phyloP scores from a whole-genome alignment of 2,329 filamentous ascomycete genomes.

The Fusarium secorum region DNA sequence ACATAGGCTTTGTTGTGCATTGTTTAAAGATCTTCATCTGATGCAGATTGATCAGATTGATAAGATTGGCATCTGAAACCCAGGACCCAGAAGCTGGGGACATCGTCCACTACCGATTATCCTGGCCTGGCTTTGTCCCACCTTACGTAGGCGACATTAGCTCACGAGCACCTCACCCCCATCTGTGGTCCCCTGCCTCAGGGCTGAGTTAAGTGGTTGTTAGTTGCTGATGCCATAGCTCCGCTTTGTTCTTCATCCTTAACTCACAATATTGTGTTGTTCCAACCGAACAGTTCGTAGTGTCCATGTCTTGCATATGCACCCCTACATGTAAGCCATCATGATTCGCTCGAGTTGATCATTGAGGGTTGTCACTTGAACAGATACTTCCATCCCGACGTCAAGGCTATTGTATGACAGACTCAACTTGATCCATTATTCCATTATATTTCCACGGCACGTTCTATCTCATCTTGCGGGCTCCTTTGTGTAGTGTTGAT shows the following conservation, averaged over 20 bases:
- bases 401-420: not conserved
- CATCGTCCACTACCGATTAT: slow-evolving; percentile 16
- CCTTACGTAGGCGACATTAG: slow-evolving; percentile 10
- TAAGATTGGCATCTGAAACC: slow-evolving; percentile 37
- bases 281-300: not conserved
- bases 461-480: not conserved
- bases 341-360: not conserved
- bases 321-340: not conserved
- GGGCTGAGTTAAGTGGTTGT: not conserved
- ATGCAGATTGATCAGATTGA: slow-evolving; percentile 44
- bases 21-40: slow-evolving; percentile 29
- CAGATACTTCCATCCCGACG: not conserved
- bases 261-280: not conserved
- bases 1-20: not conserved
- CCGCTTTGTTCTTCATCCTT: not conserved
- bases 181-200: slow-evolving; percentile 1
- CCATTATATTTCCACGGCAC: not conserved
- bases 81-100: slow-evolving; percentile 20
- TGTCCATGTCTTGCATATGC: not conserved
- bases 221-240: not conserved
- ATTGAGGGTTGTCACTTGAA: not conserved
- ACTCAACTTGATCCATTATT: not conserved
- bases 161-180: slow-evolving; percentile 11
- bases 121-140: slow-evolving; percentile 22
- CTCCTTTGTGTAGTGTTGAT: not conserved